These are phyloP conservation scores for Ottelia alismoides DNA, from an alignment of 106 monocot genomes.

Conservation along the genomic window DNA sequence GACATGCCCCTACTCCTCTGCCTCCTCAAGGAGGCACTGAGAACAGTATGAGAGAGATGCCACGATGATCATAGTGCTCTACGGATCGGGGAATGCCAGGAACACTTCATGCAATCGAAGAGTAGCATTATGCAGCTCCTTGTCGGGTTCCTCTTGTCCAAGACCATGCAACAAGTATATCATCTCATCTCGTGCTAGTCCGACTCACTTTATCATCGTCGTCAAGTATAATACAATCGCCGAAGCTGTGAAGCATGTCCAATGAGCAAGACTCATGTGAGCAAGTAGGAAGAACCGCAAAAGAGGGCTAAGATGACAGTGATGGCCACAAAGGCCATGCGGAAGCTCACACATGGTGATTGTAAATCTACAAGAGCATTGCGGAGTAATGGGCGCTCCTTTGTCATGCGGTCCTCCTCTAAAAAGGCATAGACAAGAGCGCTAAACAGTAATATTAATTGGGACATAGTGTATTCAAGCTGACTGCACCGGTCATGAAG, in stretches of 20 bases:
- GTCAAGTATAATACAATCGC: not conserved
- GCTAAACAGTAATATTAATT: constrained; percentile 37
- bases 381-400: constrained; percentile 65
- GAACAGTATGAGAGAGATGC: not conserved
- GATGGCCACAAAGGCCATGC: constrained; percentile 45
- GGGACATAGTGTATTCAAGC: constrained; percentile 26
- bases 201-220: not conserved
- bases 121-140: not conserved
- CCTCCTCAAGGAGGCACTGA: not conserved
- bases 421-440: constrained; percentile 59
- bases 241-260: not conserved
- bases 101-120: not conserved
- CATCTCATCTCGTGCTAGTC: too few relatives aligned
- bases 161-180: not conserved
- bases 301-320: constrained; percentile 48
- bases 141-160: not conserved
- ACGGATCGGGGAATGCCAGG: not conserved
- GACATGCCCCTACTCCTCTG: not conserved
- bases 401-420: constrained; percentile 68
- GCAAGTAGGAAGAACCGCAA: constrained; percentile 42
- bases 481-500: constrained; percentile 32
- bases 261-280: not conserved
- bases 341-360: constrained; percentile 35
- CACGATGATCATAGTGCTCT: not conserved
- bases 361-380: constrained; percentile 61